Evolutionary conservation across 2,329 filamentous ascomycete species (phyloP).

Genomic region (Neonectria ditissima): DNA sequence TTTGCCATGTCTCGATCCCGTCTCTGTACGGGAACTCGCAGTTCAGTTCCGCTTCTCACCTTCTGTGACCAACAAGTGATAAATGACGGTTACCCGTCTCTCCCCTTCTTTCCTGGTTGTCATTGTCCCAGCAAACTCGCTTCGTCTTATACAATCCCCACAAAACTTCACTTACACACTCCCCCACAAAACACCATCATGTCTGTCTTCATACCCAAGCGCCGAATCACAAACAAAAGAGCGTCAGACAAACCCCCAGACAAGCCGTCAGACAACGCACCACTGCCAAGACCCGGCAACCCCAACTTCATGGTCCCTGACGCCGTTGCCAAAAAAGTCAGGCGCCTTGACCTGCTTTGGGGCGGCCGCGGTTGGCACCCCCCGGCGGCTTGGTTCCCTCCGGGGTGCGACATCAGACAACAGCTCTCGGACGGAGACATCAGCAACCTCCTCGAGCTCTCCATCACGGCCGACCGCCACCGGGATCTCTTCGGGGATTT

Average conservation of each 20-base stretch:
- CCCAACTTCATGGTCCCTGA: neutral
- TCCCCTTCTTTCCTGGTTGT: no score
- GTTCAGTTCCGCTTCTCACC: neutral
- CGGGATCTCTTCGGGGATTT: neutral
- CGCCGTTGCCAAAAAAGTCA: neutral
- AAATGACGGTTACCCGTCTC: neutral
- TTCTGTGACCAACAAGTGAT: neutral
- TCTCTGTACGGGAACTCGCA: neutral
- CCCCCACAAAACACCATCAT: neutral
- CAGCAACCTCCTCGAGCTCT: neutral
- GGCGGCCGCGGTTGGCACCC: neutral
- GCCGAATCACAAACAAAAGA: no score
- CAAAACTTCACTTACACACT: neutral
- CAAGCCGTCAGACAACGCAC: no score
- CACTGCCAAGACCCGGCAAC: neutral
- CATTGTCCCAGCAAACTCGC: neutral
- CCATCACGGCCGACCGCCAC: neutral
- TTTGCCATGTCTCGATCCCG: neutral
- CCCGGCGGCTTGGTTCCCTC: neutral
- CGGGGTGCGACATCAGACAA: neutral
- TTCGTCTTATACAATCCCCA: neutral
- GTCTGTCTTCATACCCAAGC: neutral
- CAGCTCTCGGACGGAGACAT: neutral
- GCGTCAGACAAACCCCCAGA: no score
- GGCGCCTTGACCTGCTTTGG: neutral